A percentile compares a stretch with the other conserved stretches of the same genome.
These are phyloP conservation scores for Candida broadrunensis DNA, from an alignment of 805 yeast genomes.

Conservation along the genomic window DNA sequence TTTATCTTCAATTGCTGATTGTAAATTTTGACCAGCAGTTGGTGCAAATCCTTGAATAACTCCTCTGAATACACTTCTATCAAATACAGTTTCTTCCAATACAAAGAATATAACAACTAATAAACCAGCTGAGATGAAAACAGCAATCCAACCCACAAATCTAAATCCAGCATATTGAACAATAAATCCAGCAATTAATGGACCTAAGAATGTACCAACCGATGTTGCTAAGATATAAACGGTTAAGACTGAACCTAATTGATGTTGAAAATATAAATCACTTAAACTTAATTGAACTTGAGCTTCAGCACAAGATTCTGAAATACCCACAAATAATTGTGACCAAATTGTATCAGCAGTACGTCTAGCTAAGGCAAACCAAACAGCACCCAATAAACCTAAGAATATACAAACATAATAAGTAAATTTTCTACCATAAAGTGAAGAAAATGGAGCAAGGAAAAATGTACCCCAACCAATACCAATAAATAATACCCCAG, in stretches of 20 bases:
- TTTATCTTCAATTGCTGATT: neutral
- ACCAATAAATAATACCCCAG: constrained; percentile 45
- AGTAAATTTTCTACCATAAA: constrained; percentile 44
- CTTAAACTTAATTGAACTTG: constrained; percentile 37
- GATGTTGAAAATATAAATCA: constrained; percentile 39
- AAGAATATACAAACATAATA: constrained; percentile 39
- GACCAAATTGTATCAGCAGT: constrained; percentile 45
- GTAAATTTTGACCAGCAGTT: neutral
- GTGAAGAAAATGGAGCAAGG: constrained; percentile 43
- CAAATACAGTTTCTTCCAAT: constrained; percentile 57
- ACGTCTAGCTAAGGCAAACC: constrained; percentile 37
- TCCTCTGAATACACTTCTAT: constrained; percentile 22
- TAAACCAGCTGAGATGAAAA: constrained; percentile 42
- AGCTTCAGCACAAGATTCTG: constrained; percentile 44
- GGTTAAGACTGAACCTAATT: constrained; percentile 48
- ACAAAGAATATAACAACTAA: constrained; percentile 38
- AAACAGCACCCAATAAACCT: constrained; percentile 41
- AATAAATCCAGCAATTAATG: constrained; percentile 58
- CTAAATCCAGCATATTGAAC: constrained; percentile 48
- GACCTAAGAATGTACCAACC: constrained; percentile 55
- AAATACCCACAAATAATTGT: constrained; percentile 41
- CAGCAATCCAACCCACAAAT: constrained; percentile 52
- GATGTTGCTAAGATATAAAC: constrained; percentile 54
- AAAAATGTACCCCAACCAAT: constrained; percentile 44
- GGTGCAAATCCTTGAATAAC: constrained; percentile 5